Conservation (phyloP, 164 flowering plant genomes). For the Piper betle region DNA sequence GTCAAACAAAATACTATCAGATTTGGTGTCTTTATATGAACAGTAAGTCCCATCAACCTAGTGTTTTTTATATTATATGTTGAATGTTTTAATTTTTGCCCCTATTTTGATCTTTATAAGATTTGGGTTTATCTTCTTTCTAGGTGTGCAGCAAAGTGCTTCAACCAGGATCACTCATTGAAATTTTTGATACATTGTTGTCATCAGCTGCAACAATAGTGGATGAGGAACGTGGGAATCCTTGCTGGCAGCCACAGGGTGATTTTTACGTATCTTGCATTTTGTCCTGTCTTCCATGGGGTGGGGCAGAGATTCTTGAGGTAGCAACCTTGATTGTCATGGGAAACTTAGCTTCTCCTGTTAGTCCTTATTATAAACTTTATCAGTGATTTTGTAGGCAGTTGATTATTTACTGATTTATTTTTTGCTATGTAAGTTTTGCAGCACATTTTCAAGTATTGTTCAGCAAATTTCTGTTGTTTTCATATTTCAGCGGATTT, state of each 20-base stretch:
- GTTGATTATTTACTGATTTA: no score
- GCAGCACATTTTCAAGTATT: no score
- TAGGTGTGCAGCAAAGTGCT: constrained; percentile 94
- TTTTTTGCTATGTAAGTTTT: no score
- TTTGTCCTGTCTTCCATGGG: constrained; percentile 94
- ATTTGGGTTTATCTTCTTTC: constrained; percentile 2
- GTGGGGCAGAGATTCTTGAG: constrained; percentile 86
- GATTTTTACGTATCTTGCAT: constrained; percentile 87
- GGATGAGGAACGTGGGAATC: constrained; percentile 96
- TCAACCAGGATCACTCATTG: constrained; percentile 64
- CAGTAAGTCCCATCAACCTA: no score
- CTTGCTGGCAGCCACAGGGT: constrained; percentile 95
- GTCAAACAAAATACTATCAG: no score
- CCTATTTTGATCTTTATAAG: no score
- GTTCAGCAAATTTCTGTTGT: no score
- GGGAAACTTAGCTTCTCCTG: not conserved
- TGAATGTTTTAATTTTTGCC: no score
- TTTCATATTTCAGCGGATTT: no score
- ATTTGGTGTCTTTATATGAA: no score
- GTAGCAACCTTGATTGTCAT: constrained; percentile 22
- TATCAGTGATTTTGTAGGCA: not conserved
- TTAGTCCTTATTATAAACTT: not conserved
- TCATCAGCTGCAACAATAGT: constrained; percentile 93
- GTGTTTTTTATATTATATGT: no score
- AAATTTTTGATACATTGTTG: constrained; percentile 66